A percentile compares a stretch with the other conserved stretches of the same genome.
phyloP scores from a whole-genome alignment of 306 rosid genomes.

The Fragaria nilgerrensis region DNA sequence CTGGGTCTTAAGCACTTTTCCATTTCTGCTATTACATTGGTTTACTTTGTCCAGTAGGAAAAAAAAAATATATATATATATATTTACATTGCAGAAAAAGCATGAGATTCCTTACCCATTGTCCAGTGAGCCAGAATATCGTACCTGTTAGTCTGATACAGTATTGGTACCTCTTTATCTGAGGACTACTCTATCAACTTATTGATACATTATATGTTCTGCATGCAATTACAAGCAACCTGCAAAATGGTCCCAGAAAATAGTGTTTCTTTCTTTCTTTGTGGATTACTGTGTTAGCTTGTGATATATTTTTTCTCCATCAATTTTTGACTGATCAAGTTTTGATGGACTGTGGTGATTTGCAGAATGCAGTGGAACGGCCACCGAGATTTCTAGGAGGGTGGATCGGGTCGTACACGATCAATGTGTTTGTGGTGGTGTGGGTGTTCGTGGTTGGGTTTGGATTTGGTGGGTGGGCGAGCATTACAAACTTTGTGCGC shows the following conservation, averaged over 20 bases:
- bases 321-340: not conserved
- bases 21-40: not conserved
- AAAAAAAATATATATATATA: not conserved
- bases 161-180: conserved; percentile 6
- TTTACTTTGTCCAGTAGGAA: not conserved
- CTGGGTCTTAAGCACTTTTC: not conserved
- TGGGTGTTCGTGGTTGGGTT: conserved; percentile 92
- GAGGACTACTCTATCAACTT: conserved; percentile 13
- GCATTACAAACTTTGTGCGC: conserved; percentile 77
- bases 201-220: not conserved
- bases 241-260: not conserved
- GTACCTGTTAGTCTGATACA: conserved; percentile 22
- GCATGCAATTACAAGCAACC: conserved; percentile 2
- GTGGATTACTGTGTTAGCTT: not conserved
- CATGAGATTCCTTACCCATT: conserved; percentile 44
- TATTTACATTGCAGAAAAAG: conserved; percentile 20
- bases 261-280: not conserved
- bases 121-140: conserved; percentile 27
- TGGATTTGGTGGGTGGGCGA: conserved; percentile 99
- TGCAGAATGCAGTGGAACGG: conserved; percentile 94
- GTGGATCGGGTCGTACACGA: conserved; percentile 72
- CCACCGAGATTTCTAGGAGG: conserved; percentile 82
- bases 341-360: conserved; percentile 23
- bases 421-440: conserved; percentile 74
- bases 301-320: not conserved